These are phyloP conservation scores for Leptographium galeiforme DNA, from an alignment of 2,329 filamentous ascomycete genomes.

Conservation along the genomic window DNA sequence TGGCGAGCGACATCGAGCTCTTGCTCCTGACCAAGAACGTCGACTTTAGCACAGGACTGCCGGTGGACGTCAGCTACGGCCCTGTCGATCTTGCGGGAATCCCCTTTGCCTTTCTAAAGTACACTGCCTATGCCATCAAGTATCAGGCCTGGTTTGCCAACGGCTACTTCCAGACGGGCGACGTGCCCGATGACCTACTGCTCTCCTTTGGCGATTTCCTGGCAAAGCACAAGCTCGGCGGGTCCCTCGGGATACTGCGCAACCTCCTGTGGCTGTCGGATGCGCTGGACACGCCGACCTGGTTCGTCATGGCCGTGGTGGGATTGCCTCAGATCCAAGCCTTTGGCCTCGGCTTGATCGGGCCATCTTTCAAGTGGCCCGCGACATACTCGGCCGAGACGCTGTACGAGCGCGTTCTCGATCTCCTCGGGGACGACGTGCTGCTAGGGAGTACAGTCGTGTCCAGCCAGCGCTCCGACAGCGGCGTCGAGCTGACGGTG, in stretches of 20 bases:
- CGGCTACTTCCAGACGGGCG: neutral
- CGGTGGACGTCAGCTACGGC: neutral
- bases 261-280: neutral
- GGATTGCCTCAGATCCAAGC: neutral
- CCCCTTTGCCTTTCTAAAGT: neutral
- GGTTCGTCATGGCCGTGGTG: neutral
- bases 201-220: neutral
- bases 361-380: neutral
- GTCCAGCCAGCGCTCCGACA: neutral
- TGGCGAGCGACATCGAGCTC: neutral
- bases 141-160: neutral
- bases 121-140: neutral
- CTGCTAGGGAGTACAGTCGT: neutral
- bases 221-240: neutral
- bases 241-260: neutral
- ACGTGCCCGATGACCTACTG: neutral
- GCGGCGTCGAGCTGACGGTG: neutral
- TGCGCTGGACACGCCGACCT: neutral
- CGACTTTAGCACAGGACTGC: neutral
- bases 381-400: neutral
- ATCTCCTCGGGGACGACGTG: neutral
- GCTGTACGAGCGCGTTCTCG: neutral
- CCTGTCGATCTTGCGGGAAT: neutral
- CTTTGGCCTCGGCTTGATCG: neutral
- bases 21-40: neutral